These are phyloP conservation scores for Cyphellophora europaea DNA, from an alignment of 2,329 filamentous ascomycete species.

Conservation along the genomic window DNA sequence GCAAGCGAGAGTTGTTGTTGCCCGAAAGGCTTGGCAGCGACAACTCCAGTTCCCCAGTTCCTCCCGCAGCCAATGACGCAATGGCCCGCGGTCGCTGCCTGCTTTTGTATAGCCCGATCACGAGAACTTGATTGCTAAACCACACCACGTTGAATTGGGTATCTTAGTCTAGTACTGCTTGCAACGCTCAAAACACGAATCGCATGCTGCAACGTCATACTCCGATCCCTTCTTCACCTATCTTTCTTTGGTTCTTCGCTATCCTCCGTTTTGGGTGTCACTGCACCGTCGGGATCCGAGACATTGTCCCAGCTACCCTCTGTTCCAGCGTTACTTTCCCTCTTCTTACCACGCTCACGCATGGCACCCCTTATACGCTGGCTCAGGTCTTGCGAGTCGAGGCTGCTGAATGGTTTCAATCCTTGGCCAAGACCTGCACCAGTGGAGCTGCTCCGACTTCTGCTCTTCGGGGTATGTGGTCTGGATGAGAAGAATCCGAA, in stretches of 20 bases:
- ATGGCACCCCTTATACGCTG: conserved; percentile 78
- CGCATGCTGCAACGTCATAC: too few species aligned
- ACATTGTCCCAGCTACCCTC: conserved; percentile 20
- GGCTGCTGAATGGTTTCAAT: conserved; percentile 59
- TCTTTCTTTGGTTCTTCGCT: conserved; percentile 19
- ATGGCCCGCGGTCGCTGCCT: too few species aligned
- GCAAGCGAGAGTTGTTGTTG: too few species aligned
- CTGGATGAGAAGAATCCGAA: conserved; percentile 86
- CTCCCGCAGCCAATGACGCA: too few species aligned
- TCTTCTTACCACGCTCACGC: conserved; percentile 60
- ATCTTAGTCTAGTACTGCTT: too few species aligned
- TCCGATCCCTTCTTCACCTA: conserved; percentile 4
- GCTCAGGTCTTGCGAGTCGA: conserved; percentile 62
- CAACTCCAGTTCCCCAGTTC: too few species aligned
- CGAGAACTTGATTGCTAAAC: too few species aligned
- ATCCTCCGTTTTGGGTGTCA: conserved; percentile 16
- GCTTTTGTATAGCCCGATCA: too few species aligned
- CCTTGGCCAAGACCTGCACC: conserved; percentile 49
- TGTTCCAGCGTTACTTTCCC: conserved; percentile 18
- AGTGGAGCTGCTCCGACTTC: conserved; percentile 61
- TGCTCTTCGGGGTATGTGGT: conserved; percentile 68
- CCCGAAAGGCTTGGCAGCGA: too few species aligned
- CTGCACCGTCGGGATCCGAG: conserved; percentile 10
- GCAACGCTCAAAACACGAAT: too few species aligned
- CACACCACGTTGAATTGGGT: too few species aligned